These are phyloP conservation scores for Xylariaceae sp. DNA, from an alignment of 2,329 filamentous ascomycete genomes.

Conservation along the genomic window DNA sequence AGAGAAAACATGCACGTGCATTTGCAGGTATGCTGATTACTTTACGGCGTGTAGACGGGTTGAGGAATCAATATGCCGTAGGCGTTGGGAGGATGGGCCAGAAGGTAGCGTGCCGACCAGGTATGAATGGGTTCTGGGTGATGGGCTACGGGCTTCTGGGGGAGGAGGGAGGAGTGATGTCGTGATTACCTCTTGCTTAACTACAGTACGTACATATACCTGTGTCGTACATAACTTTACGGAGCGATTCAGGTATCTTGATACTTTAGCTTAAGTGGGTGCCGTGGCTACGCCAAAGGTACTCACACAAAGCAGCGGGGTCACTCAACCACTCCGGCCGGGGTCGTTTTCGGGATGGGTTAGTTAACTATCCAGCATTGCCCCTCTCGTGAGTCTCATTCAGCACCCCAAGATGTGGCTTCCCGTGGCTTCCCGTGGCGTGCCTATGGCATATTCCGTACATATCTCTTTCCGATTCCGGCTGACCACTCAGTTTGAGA, in stretches of 20 bases:
- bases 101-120: background rate
- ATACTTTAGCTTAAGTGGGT: background rate
- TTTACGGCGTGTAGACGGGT: background rate
- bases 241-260: background rate
- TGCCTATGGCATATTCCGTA: too few relatives aligned
- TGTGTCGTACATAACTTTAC: background rate
- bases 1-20: background rate
- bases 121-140: background rate
- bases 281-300: background rate
- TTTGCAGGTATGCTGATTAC: background rate
- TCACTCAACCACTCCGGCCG: background rate
- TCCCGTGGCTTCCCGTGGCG: background rate
- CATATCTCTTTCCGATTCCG: too few relatives aligned
- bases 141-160: background rate
- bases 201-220: background rate
- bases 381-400: background rate
- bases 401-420: background rate
- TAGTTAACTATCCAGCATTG: background rate
- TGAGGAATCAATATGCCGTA: background rate
- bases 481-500: too few relatives aligned
- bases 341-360: background rate
- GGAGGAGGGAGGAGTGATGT: constrained; percentile 9
- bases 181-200: constrained; percentile 13
- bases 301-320: background rate
- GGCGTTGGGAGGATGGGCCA: background rate